Conservation (phyloP, 495 filamentous ascomycete species). For the Aspergillus hancockii region DNA sequence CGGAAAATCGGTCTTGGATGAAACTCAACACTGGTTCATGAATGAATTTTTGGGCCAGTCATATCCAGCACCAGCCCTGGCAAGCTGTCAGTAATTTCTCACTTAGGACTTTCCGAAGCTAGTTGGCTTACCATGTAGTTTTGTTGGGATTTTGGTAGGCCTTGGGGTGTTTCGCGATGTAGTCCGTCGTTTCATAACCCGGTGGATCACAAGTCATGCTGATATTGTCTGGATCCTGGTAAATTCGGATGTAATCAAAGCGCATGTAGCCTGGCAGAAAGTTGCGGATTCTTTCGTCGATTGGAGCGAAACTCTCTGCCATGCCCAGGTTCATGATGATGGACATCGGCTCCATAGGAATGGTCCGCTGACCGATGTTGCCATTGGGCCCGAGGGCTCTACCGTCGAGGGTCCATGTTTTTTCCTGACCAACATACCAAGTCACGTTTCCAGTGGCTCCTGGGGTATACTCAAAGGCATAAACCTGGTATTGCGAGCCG, state of each 20-base stretch:
- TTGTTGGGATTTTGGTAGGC: conserved; percentile 67
- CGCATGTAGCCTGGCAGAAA: conserved; percentile 70
- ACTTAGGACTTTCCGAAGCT: conserved; percentile 13
- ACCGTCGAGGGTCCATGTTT: conserved; percentile 68
- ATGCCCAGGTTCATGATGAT: conserved; percentile 75
- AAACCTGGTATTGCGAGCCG: conserved; percentile 69
- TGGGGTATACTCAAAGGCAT: conserved; percentile 72
- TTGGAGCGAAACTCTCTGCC: conserved; percentile 63
- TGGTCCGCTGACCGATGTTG: conserved; percentile 68
- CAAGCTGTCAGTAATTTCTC: conserved; percentile 15
- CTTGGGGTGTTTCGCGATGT: conserved; percentile 63
- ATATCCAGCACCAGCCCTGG: conserved; percentile 41
- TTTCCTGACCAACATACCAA: conserved; percentile 67
- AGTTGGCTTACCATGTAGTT: conserved; percentile 45
- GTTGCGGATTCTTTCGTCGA: conserved; percentile 55
- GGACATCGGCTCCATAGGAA: conserved; percentile 71
- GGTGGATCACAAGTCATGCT: conserved; percentile 72
- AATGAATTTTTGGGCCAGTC: conserved; percentile 51
- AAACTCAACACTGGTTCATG: conserved; percentile 42
- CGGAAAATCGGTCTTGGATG: too few species aligned
- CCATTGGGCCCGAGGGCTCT: conserved; percentile 69
- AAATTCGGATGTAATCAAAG: conserved; percentile 75
- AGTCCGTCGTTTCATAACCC: conserved; percentile 68
- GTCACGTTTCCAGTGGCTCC: conserved; percentile 60
- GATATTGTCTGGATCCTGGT: conserved; percentile 60